These are phyloP conservation scores for Oenanthe sinensis DNA, from an alignment of 129 eudicot species.

Conservation along the genomic window DNA sequence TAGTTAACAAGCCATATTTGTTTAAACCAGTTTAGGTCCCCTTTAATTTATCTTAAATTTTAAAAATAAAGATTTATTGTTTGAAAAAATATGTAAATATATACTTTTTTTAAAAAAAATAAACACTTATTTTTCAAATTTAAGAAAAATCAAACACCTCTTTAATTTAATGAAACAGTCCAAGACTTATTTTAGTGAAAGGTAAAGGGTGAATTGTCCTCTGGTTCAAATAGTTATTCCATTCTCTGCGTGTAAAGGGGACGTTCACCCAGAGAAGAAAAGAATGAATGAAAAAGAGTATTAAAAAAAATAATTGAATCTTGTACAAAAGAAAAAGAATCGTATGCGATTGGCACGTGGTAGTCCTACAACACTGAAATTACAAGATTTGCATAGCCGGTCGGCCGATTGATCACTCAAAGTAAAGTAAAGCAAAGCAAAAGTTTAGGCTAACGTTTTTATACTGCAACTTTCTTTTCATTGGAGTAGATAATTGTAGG, in stretches of 20 bases:
- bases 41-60: no score
- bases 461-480: neutral
- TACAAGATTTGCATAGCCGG: conserved; percentile 9
- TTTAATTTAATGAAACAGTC: no score
- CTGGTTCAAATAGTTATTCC: neutral
- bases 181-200: neutral
- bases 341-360: neutral
- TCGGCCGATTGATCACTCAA: neutral
- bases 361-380: neutral
- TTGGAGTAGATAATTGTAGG: no score
- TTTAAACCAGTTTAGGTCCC: no score
- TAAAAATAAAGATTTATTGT: no score
- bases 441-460: neutral
- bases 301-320: neutral
- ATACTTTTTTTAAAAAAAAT: no score
- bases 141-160: no score
- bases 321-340: neutral
- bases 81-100: no score
- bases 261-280: conserved; percentile 4
- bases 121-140: no score
- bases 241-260: neutral
- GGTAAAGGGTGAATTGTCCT: neutral
- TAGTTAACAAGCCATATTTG: no score
- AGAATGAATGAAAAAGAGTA: neutral
- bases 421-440: neutral